These are phyloP conservation scores for Blastocystis sp. DNA, from an alignment of 352 stramenopile species.

Conservation along the genomic window DNA sequence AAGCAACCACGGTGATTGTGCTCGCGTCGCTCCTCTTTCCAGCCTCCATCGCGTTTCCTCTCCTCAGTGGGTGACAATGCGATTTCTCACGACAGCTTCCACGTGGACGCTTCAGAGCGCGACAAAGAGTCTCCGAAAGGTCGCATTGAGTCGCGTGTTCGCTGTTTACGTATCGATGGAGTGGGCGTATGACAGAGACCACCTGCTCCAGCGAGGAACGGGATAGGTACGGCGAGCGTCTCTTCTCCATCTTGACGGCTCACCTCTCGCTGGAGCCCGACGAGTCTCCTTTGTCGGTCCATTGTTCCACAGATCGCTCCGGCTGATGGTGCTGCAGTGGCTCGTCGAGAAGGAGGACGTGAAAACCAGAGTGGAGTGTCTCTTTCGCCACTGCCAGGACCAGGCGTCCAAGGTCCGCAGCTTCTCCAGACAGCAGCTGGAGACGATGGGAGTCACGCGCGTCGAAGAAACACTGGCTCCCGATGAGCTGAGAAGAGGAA, in stretches of 20 bases:
- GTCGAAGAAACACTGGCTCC: neutral
- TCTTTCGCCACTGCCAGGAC: neutral
- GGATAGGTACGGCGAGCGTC: neutral
- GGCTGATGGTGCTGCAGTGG: neutral
- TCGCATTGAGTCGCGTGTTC: neutral
- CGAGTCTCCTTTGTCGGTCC: neutral
- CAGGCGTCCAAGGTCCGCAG: neutral
- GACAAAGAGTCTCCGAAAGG: neutral
- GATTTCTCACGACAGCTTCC: neutral
- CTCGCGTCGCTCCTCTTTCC: conserved; percentile 5
- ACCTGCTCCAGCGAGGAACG: neutral
- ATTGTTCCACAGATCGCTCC: neutral
- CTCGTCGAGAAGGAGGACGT: neutral
- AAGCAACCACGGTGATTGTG: neutral
- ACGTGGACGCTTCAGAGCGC: neutral
- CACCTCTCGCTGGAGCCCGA: conserved; percentile 8
- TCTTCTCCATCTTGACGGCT: neutral
- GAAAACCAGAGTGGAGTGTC: neutral
- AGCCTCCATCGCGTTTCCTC: neutral
- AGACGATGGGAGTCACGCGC: neutral
- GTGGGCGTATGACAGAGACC: neutral
- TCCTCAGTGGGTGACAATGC: neutral
- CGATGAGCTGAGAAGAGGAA: neutral
- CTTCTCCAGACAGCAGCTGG: neutral
- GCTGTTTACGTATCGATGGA: neutral